Percentiles rank a stretch among this genome's conserved stretches.
phyloP scores from a whole-genome alignment of 2,329 filamentous ascomycete species.

The Xylariaceae sp. region DNA sequence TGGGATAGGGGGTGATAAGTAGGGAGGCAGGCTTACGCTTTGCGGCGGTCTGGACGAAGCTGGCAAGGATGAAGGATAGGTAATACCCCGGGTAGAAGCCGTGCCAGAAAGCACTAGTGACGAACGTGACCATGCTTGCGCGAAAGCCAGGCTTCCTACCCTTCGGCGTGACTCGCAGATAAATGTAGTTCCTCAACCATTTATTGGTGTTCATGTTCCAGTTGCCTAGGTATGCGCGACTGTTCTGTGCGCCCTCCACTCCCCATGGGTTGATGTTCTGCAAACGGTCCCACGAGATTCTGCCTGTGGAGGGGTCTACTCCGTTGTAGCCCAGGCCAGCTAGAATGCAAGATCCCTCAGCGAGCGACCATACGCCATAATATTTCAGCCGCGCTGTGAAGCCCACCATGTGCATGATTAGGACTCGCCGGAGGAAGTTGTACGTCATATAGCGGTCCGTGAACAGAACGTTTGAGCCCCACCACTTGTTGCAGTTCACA shows the following conservation, averaged over 20 bases:
- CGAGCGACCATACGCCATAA: slow-evolving; percentile 91
- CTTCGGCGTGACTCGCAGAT: slow-evolving; percentile 87
- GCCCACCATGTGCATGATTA: slow-evolving; percentile 77
- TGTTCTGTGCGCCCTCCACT: slow-evolving; percentile 89
- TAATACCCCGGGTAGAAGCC: slow-evolving; percentile 98
- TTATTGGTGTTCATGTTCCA: slow-evolving; percentile 99
- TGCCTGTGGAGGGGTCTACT: slow-evolving; percentile 77
- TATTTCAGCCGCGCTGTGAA: slow-evolving; percentile 85
- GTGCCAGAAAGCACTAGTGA: slow-evolving; percentile 94
- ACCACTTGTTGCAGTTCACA: slow-evolving; percentile 66
- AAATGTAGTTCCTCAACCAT: slow-evolving; percentile 95
- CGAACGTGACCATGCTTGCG: slow-evolving; percentile 89
- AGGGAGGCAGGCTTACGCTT: slow-evolving; percentile 65
- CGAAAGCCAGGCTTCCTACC: slow-evolving; percentile 96
- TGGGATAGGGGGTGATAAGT: not conserved
- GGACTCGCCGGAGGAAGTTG: slow-evolving; percentile 67
- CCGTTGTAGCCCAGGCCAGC: slow-evolving; percentile 93
- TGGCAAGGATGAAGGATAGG: slow-evolving; percentile 80
- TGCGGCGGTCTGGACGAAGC: slow-evolving; percentile 86
- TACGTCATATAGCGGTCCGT: slow-evolving; percentile 63
- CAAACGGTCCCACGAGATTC: slow-evolving; percentile 81
- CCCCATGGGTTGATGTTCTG: slow-evolving; percentile 84
- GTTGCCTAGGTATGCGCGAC: slow-evolving; percentile 81
- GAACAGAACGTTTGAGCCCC: slow-evolving; percentile 60
- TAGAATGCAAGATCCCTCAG: slow-evolving; percentile 91